Evolutionary conservation across 2,329 filamentous ascomycete genomes (phyloP).

Genomic region (Botrytis cinerea): DNA sequence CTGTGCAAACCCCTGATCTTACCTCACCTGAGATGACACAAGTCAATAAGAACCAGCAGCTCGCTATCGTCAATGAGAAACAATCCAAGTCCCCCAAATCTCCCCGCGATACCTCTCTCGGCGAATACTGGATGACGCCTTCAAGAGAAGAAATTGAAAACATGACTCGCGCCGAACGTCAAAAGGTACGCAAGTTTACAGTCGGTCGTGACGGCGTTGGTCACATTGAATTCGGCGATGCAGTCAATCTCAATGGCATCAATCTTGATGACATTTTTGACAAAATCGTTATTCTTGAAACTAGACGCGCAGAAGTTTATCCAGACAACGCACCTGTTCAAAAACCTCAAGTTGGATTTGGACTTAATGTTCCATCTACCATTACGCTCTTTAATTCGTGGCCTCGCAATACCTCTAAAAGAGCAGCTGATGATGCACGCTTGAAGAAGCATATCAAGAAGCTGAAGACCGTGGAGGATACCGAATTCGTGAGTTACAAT

Average conservation of each 20-base stretch:
- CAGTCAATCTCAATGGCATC: conserved; percentile 79
- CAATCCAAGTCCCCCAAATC: conserved; percentile 40
- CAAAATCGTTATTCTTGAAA: conserved; percentile 72
- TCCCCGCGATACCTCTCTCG: conserved; percentile 46
- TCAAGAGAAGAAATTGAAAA: conserved; percentile 71
- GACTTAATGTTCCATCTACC: conserved; percentile 85
- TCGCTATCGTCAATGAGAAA: conserved; percentile 78
- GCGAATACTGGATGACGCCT: conserved; percentile 86
- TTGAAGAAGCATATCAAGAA: conserved; percentile 82
- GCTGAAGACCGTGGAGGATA: conserved; percentile 76
- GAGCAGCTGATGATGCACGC: conserved; percentile 62
- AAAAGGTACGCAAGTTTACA: conserved; percentile 71
- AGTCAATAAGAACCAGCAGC: conserved; percentile 65
- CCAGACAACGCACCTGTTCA: conserved; percentile 57
- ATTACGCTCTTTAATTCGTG: conserved; percentile 92
- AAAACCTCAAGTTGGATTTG: conserved; percentile 84
- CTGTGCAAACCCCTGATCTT: conserved; percentile 57
- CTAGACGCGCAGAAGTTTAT: conserved; percentile 87
- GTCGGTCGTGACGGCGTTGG: conserved; percentile 84
- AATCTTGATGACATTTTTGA: conserved; percentile 79
- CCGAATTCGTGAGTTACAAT: conserved; percentile 80
- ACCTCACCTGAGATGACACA: conserved; percentile 68
- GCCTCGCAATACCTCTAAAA: conserved; percentile 70
- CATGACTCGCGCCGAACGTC: conserved; percentile 78
- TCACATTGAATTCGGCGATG: conserved; percentile 75